These are phyloP conservation scores for Hypoxylon sp. DNA, from an alignment of 2,329 filamentous ascomycete genomes.

Conservation along the genomic window DNA sequence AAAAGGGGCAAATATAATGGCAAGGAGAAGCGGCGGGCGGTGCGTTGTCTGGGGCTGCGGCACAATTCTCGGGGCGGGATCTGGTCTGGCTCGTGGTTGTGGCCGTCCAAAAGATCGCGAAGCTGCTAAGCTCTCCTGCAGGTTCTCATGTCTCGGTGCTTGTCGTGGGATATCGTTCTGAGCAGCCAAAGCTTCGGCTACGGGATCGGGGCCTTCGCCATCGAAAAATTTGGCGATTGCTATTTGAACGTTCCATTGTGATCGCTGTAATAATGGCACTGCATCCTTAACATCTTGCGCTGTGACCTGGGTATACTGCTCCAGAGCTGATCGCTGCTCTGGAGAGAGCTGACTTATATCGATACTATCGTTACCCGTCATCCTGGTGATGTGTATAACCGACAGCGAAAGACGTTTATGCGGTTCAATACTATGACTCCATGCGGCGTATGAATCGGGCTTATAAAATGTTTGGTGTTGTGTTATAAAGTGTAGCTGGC, in stretches of 20 bases:
- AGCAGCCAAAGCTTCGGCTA: conserved; percentile 79
- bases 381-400: conserved; percentile 45
- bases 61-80: conserved; percentile 87
- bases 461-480: background rate
- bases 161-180: conserved; percentile 72
- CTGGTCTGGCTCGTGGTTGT: conserved; percentile 58
- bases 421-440: conserved; percentile 18
- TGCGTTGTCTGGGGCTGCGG: conserved; percentile 79
- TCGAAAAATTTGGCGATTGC: conserved; percentile 98
- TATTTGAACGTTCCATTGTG: conserved; percentile 98
- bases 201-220: conserved; percentile 85
- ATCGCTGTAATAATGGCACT: conserved; percentile 82
- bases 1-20: conserved; percentile 85
- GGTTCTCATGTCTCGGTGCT: conserved; percentile 77
- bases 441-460: conserved; percentile 14
- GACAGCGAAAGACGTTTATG: background rate
- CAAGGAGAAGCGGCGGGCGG: conserved; percentile 80
- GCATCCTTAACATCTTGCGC: conserved; percentile 83
- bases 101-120: conserved; percentile 53
- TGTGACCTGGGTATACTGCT: conserved; percentile 90
- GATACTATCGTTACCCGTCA: conserved; percentile 61
- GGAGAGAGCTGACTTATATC: conserved; percentile 79
- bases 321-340: conserved; percentile 84
- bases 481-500: background rate
- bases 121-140: conserved; percentile 70